Evolutionary conservation across 75 land plant species (phyloP).

Genomic region (Pinus albicaulis): DNA sequence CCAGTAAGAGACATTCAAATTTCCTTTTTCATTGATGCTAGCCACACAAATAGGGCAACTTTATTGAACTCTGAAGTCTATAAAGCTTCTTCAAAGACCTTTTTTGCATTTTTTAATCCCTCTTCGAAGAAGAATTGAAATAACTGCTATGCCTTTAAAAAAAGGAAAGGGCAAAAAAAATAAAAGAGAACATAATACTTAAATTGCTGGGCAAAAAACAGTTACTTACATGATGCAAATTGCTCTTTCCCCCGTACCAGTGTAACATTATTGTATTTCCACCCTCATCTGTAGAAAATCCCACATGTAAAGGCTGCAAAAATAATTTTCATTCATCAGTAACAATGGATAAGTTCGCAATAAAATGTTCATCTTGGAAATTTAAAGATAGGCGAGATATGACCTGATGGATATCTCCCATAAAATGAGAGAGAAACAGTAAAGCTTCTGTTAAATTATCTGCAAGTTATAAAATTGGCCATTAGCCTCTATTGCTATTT

Average conservation of each 20-base stretch:
- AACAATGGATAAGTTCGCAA: not conserved
- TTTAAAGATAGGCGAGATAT: not conserved
- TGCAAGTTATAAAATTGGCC: conserved; percentile 7
- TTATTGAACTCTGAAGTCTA: too few species aligned
- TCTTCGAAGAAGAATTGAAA: too few species aligned
- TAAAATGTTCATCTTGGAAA: not conserved
- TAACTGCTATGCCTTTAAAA: too few species aligned
- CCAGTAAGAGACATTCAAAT: too few species aligned
- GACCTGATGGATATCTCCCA: conserved; percentile 67
- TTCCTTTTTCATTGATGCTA: too few species aligned
- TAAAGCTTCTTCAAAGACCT: too few species aligned
- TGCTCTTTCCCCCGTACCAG: conserved; percentile 70
- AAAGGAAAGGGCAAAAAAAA: too few species aligned
- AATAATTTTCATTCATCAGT: not conserved
- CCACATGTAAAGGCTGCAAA: conserved; percentile 83
- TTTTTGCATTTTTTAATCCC: too few species aligned
- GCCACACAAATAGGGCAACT: too few species aligned
- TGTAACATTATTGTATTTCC: conserved; percentile 70
- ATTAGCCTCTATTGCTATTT: not conserved
- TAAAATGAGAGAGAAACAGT: conserved; percentile 54
- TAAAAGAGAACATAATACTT: too few species aligned
- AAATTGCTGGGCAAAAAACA: too few species aligned
- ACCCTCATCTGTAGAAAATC: conserved; percentile 81
- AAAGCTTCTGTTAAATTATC: conserved; percentile 60
- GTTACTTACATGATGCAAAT: conserved; percentile 79